These are phyloP conservation scores for Ceratocystis alfenasii DNA, from an alignment of 2,329 filamentous ascomycete species.

Conservation along the genomic window DNA sequence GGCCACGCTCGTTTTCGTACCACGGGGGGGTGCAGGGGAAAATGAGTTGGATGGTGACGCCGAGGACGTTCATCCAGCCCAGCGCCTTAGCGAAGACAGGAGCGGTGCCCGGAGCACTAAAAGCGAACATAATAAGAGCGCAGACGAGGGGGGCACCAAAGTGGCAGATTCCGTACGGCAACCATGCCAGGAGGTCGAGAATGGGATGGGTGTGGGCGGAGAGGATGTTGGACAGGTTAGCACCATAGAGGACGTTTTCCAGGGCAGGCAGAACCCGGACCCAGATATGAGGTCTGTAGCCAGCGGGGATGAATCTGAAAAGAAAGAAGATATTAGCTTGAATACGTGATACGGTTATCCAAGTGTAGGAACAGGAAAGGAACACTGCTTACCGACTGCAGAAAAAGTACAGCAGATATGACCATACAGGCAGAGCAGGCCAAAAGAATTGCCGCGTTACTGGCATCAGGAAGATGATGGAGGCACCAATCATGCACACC, in stretches of 20 bases:
- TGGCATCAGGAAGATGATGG: conserved; percentile 64
- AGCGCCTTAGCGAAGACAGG: conserved; percentile 79
- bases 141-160: conserved; percentile 75
- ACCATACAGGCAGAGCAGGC: conserved; percentile 71
- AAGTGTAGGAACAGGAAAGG: not conserved
- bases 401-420: conserved; percentile 85
- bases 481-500: conserved; percentile 52
- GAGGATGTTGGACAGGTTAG: conserved; percentile 89
- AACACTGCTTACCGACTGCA: conserved; percentile 64
- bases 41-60: conserved; percentile 75
- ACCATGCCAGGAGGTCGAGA: conserved; percentile 80
- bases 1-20: conserved; percentile 89
- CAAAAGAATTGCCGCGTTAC: conserved; percentile 84
- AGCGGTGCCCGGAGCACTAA: conserved; percentile 71
- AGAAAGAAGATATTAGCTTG: not conserved
- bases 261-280: conserved; percentile 86
- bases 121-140: conserved; percentile 71
- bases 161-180: conserved; percentile 85
- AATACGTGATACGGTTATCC: not conserved
- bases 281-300: conserved; percentile 88
- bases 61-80: conserved; percentile 82
- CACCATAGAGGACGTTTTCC: conserved; percentile 92
- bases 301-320: conserved; percentile 70
- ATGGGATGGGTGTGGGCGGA: conserved; percentile 76
- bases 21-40: conserved; percentile 93